These are phyloP conservation scores for Drosera capensis DNA, from an alignment of 148 eudicot genomes.

Conservation along the genomic window DNA sequence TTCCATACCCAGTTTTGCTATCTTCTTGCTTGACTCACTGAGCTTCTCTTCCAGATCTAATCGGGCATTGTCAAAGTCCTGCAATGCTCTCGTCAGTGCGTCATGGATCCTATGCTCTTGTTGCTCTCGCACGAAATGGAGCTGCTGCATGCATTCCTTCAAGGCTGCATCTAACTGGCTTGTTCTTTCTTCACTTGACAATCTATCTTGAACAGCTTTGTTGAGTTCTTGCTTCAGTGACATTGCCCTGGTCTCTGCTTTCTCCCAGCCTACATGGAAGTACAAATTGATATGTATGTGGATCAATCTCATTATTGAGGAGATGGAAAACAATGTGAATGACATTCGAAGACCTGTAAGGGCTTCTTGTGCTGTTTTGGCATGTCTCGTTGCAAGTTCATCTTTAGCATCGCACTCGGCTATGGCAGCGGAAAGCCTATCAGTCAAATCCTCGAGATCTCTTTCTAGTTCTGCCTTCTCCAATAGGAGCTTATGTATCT, in stretches of 20 bases:
- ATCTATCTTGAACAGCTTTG: constrained; percentile 33
- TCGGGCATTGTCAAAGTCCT: constrained; percentile 39
- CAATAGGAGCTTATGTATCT: constrained; percentile 36
- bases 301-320: background rate
- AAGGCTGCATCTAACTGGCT: constrained; percentile 53
- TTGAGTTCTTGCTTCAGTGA: constrained; percentile 51
- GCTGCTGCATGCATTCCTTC: constrained; percentile 83
- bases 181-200: constrained; percentile 46
- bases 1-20: constrained; percentile 35
- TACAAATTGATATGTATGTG: background rate
- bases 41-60: constrained; percentile 33
- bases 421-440: constrained; percentile 46
- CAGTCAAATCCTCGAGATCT: constrained; percentile 33
- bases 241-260: constrained; percentile 53
- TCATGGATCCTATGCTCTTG: constrained; percentile 75
- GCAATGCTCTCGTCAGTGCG: constrained; percentile 42
- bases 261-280: constrained; percentile 58
- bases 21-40: constrained; percentile 21
- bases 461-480: constrained; percentile 55
- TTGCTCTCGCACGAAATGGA: constrained; percentile 71
- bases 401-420: constrained; percentile 55
- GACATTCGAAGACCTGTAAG: constrained; percentile 36
- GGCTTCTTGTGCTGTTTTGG: constrained; percentile 74
- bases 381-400: constrained; percentile 45
- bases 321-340: background rate